Conservation (phyloP, 495 filamentous ascomycete genomes). For the Talaromyces proteolyticus region DNA sequence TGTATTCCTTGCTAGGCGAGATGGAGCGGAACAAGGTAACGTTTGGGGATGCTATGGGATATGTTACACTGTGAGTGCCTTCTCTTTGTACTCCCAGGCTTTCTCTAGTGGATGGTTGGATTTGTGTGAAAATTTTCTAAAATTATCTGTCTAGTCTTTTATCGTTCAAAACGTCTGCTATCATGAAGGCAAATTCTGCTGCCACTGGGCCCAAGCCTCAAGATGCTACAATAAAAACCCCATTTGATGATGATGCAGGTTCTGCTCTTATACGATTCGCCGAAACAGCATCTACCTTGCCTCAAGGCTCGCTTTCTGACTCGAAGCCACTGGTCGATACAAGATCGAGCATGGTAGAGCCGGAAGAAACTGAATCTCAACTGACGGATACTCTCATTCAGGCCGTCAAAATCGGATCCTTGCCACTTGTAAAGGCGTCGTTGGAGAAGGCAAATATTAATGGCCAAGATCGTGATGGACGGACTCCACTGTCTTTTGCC, state of each 20-base stretch:
- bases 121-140: too few relatives aligned
- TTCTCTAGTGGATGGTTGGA: too few relatives aligned
- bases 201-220: background rate
- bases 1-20: background rate
- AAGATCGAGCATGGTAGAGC: too few relatives aligned
- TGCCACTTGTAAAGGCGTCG: background rate
- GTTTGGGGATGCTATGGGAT: slow-evolving; percentile 5
- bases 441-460: background rate
- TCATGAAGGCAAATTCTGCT: background rate
- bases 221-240: background rate
- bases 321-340: background rate
- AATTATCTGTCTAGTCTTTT: too few relatives aligned
- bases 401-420: background rate
- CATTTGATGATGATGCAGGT: background rate
- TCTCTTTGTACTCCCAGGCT: too few relatives aligned
- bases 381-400: background rate
- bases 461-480: slow-evolving; percentile 1
- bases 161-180: background rate
- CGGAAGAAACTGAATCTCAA: background rate
- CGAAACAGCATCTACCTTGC: background rate
- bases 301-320: background rate
- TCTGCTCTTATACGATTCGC: background rate
- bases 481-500: slow-evolving; percentile 4
- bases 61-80: background rate
- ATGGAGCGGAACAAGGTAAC: slow-evolving; percentile 4